Evolutionary conservation across 345 rosid species (phyloP).

Genomic region (Chamaenerion angustifolium): DNA sequence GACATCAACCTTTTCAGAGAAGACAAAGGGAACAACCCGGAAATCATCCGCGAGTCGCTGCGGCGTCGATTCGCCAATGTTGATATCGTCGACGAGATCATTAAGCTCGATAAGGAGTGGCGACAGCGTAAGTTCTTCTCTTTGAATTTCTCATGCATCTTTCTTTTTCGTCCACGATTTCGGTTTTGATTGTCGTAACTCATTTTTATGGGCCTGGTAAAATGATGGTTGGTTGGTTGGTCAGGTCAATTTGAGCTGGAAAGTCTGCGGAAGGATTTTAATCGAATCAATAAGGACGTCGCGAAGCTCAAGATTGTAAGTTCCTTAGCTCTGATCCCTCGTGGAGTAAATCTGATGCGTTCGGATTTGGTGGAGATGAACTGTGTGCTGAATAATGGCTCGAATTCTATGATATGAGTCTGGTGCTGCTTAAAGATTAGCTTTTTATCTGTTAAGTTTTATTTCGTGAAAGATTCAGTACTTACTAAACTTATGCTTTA

Average conservation of each 20-base stretch:
- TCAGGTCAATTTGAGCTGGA: constrained; percentile 70
- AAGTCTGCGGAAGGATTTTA: constrained; percentile 46
- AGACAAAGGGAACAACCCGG: constrained; percentile 66
- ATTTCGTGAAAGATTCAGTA: too few relatives aligned
- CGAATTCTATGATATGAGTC: too few relatives aligned
- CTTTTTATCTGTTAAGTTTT: too few relatives aligned
- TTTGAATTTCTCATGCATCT: too few relatives aligned
- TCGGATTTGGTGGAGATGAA: too few relatives aligned
- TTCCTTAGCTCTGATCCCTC: not conserved
- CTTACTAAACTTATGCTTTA: too few relatives aligned
- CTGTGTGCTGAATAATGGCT: too few relatives aligned
- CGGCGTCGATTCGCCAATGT: constrained; percentile 59
- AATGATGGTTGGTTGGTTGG: not conserved
- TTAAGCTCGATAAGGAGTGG: constrained; percentile 63
- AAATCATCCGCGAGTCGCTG: constrained; percentile 61
- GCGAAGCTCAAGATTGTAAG: constrained; percentile 68
- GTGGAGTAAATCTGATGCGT: not conserved
- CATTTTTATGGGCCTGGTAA: constrained; percentile 1
- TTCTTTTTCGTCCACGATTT: not conserved
- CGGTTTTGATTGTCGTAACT: too few relatives aligned
- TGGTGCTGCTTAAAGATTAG: too few relatives aligned
- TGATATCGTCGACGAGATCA: constrained; percentile 56
- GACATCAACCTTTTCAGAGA: constrained; percentile 68
- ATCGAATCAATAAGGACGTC: constrained; percentile 51
- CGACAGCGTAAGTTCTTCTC: constrained; percentile 34